Evolutionary conservation across 306 rosid species (phyloP), one percentile per base, ranked within the genome.

Genomic region (Luffa acutangula): DNA sequence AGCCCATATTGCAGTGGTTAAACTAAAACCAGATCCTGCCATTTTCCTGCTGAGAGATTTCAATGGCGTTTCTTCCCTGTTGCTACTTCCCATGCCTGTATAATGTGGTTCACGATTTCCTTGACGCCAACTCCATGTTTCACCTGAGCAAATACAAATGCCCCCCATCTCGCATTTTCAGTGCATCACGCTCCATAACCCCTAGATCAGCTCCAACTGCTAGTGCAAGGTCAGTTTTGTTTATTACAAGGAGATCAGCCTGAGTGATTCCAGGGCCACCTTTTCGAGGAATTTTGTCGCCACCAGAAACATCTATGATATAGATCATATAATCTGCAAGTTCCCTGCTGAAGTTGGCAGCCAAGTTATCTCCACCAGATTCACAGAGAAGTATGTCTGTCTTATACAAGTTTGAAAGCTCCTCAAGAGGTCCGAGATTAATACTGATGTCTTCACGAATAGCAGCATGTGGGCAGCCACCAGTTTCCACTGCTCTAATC

Each of bases 261-360:
- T 95, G 99, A 37, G 99, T 95, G 90, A 95, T 95, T 21, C 99
- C 99, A 46, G 99, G 99, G 77, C 99, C 99, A 56, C 99, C 99
- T 89, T 95, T 95, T 66, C 99, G 86, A 57, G 99, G 99, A 85
- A 95, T 95, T 87, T 95, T 95, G 80, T 95, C 99, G 42, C 99
- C 99, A 15, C 75, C 99, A 63, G 99, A 95, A 49, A 95, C 99
- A 80, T 95, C 99, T 76, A 95, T 95, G 74, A 95, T 95, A 86
- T 95, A 95, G 63, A 95, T 95, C 78, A 95, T 95, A 87, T 93
- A 93, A 81, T 95, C 99, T 20, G 99, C 99, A 82, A 95, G 87
- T 79, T 95, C 99, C 89, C 99, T 85, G 86, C 99, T 95, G 91
- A 95, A 93, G 87, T 95, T 95, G 37, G 99, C 99, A 37, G 99